Conservation (phyloP, 176 grass and related monocot genomes). For the Aechmea fasciata region DNA sequence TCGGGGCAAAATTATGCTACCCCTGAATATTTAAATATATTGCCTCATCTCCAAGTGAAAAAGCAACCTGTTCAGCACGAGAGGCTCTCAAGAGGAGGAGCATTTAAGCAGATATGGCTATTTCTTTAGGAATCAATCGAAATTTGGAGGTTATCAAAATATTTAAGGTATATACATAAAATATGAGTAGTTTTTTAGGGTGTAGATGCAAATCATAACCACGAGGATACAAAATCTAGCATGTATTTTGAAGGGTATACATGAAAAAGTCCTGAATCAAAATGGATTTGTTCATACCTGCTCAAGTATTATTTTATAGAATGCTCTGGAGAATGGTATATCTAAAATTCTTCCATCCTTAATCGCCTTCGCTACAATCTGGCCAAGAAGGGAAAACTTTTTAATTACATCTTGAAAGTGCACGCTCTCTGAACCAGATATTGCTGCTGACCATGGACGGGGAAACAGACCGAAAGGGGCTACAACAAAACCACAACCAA, state of each 20-base stretch:
- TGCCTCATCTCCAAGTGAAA: too few species aligned
- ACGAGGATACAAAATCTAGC: too few species aligned
- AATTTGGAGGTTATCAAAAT: too few species aligned
- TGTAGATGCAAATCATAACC: too few species aligned
- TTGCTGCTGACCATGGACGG: conserved; percentile 37
- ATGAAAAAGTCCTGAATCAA: background rate
- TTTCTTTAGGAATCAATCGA: too few species aligned
- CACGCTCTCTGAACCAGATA: conserved; percentile 14
- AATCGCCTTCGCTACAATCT: conserved; percentile 66
- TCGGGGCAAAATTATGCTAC: too few species aligned
- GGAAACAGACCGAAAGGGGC: conserved; percentile 61
- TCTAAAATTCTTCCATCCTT: conserved; percentile 65
- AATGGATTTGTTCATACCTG: conserved; percentile 29
- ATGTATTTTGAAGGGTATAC: too few species aligned
- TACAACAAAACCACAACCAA: conserved; percentile 29
- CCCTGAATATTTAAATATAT: too few species aligned
- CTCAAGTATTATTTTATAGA: conserved; percentile 59
- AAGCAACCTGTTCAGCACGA: too few species aligned
- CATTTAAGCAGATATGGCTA: background rate
- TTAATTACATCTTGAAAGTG: conserved; percentile 44
- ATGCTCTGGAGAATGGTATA: conserved; percentile 73
- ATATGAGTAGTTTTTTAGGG: too few species aligned
- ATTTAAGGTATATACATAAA: too few species aligned
- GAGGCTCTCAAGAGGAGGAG: too few species aligned
- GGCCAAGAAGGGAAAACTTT: conserved; percentile 54